phyloP scores from a whole-genome alignment of 1,284 basidiomycete species.

The Boletus semigastroideus region DNA sequence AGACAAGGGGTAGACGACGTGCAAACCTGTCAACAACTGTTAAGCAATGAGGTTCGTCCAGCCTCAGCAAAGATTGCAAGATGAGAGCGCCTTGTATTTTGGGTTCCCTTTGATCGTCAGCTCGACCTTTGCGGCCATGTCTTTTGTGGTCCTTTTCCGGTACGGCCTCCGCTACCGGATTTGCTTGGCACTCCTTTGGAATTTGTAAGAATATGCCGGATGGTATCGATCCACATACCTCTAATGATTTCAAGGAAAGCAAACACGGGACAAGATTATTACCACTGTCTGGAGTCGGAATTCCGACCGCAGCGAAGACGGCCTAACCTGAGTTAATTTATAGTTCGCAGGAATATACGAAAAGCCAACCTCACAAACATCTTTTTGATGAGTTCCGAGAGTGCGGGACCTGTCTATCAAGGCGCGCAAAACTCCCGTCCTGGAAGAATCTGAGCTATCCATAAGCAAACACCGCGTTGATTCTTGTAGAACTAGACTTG shows the following conservation, averaged over 20 bases:
- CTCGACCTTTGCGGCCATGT: conserved; percentile 23
- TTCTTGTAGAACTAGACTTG: conserved; percentile 40
- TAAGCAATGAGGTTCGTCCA: conserved; percentile 64
- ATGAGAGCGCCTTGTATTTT: conserved; percentile 86
- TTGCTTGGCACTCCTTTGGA: conserved; percentile 39
- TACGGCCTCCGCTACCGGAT: conserved; percentile 7
- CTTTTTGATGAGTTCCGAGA: conserved; percentile 43
- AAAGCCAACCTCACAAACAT: conserved; percentile 48
- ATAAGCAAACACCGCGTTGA: conserved; percentile 2
- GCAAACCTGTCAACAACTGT: conserved; percentile 67
- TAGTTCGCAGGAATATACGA: neutral
- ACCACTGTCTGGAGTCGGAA: conserved; percentile 47
- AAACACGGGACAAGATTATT: conserved; percentile 60
- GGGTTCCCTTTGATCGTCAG: conserved; percentile 48
- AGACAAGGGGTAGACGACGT: conserved; percentile 1
- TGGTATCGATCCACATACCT: conserved; percentile 38
- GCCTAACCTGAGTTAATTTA: conserved; percentile 42
- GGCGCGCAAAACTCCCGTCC: conserved; percentile 70
- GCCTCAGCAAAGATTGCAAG: conserved; percentile 75
- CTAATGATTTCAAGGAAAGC: conserved; percentile 59
- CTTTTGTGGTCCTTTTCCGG: conserved; percentile 11
- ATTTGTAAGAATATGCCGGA: conserved; percentile 8
- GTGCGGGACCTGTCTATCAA: conserved; percentile 64
- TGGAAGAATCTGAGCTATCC: conserved; percentile 43
- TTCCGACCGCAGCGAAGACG: conserved; percentile 58